Conservation (phyloP, 257 asterid genomes). For the Nicotiana undulata region DNA sequence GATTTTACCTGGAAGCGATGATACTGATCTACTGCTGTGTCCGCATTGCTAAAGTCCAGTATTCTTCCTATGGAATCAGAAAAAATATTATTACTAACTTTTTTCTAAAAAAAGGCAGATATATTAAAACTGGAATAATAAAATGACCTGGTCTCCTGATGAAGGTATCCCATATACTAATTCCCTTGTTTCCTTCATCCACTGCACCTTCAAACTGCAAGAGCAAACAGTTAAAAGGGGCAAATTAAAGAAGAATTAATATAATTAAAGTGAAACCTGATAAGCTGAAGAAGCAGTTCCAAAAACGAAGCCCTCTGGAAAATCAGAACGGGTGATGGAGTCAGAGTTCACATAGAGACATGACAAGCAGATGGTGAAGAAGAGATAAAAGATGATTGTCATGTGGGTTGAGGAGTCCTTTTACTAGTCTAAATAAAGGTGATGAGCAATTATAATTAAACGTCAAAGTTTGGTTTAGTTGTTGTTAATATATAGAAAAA, state of each 20-base stretch:
- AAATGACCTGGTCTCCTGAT: conserved; percentile 49
- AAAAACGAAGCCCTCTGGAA: conserved; percentile 66
- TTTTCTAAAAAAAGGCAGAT: no score
- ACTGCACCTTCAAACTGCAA: conserved; percentile 83
- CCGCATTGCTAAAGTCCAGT: conserved; percentile 79
- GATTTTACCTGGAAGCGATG: conserved; percentile 62
- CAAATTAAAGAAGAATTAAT: no score
- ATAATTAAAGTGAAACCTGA: conserved; percentile 36
- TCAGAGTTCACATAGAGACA: conserved; percentile 25
- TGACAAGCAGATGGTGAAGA: conserved; percentile 9
- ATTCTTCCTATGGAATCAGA: conserved; percentile 39
- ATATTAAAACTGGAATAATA: no score
- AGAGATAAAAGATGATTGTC: conserved; percentile 14
- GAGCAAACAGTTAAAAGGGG: not conserved
- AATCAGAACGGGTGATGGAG: conserved; percentile 46
- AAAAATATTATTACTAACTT: not conserved
- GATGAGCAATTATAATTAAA: not conserved
- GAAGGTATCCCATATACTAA: conserved; percentile 83
- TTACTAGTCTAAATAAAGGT: not conserved
- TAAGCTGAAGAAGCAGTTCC: conserved; percentile 97
- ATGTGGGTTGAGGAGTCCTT: conserved; percentile 4
- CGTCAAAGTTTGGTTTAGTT: not conserved
- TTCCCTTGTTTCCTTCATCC: conserved; percentile 75
- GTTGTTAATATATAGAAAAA: not conserved
- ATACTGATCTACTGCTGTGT: conserved; percentile 77